Evolutionary conservation across 176 grass and related monocot species (phyloP), one percentile per base, ranked within the genome.

Genomic region (Oryza nivara): DNA sequence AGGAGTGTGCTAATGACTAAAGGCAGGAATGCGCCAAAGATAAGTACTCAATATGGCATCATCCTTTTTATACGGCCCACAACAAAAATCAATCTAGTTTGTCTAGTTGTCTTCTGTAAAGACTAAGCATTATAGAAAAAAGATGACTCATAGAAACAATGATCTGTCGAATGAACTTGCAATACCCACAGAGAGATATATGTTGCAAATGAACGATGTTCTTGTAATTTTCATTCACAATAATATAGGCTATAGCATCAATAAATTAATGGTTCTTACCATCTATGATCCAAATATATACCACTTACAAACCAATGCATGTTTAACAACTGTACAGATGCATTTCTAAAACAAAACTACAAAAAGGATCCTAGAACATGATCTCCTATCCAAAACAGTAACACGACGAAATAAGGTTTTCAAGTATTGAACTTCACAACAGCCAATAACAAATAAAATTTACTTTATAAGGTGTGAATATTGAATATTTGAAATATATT

Each of bases 151-250:
- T 12, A 12, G 19, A n/a, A 34, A 35, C 4, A 45, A 38, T 64
- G 14, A 48, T 48, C 3, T 64, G 44, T 14, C 46, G 4, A 61
- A 58, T 23, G 8, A 10, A 19, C 16, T 67, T 79, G 32, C 48
- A 36, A n/a, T 78, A n/a, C 48, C 26, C 11, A 79, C 65, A 49
- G 9, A 73, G 52, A 32, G n/a, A 70, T 54, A 76, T 38, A 32
- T 52, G 28, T 68, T 13, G 14, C 10, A 73, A 82, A 22, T 32
- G 45, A 54, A 73, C 44, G 10, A 46, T 63, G 38, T 46, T 71
- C n/a, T 64, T 73, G 34, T 46, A 58, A 47, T 48, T 38, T 80
- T 85, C 26, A 75, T 69, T 28, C 87, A 80, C 71, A 60, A 49
- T 40, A 75, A 73, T 58, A 35, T 11, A 44, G 9, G 43, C 43